A percentile compares a stretch with the other conserved stretches of the same genome.
phyloP scores from a whole-genome alignment of 164 flowering plant genomes.

The Umbellularia californica region DNA sequence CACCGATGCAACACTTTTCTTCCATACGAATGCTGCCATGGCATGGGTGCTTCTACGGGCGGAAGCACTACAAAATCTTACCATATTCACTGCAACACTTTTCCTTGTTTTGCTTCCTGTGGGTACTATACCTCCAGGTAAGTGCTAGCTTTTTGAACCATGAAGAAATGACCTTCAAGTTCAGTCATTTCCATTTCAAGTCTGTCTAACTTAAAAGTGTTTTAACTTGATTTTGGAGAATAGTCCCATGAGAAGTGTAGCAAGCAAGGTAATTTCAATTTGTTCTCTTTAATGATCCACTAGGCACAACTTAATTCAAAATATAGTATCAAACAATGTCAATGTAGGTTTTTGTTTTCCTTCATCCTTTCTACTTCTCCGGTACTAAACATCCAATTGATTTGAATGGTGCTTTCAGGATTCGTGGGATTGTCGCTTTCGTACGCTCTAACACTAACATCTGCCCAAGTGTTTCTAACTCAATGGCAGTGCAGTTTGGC shows the following conservation, averaged over 20 bases:
- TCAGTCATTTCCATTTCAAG: background rate
- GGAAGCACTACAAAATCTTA: constrained; percentile 65
- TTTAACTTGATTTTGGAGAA: background rate
- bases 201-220: background rate
- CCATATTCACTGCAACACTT: constrained; percentile 54
- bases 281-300: background rate
- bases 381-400: background rate
- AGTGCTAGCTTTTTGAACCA: too few species aligned
- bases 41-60: constrained; percentile 75
- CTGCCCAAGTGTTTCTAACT: constrained; percentile 51
- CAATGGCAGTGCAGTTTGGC: constrained; percentile 64
- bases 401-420: constrained; percentile 36
- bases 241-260: background rate
- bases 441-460: constrained; percentile 61
- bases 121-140: constrained; percentile 61
- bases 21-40: constrained; percentile 59
- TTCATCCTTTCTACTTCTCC: background rate
- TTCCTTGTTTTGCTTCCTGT: constrained; percentile 60
- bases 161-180: background rate
- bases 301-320: background rate
- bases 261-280: background rate
- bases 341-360: background rate
- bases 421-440: constrained; percentile 88
- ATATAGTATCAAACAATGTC: background rate
- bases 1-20: constrained; percentile 64